phyloP scores from a whole-genome alignment of 2,329 filamentous ascomycete species.

The Lecanicillium sp. region DNA sequence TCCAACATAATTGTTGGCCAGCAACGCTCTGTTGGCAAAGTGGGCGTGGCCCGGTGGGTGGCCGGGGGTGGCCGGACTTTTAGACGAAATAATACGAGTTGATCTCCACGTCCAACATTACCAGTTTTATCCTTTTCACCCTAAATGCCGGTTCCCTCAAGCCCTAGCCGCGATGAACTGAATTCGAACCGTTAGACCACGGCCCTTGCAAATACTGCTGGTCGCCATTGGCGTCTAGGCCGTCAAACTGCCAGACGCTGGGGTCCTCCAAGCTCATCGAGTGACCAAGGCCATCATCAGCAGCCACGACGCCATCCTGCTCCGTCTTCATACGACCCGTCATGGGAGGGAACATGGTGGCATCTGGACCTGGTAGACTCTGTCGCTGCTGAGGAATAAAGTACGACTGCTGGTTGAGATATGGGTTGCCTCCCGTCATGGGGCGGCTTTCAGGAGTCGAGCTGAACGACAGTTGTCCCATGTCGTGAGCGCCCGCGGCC shows the following conservation, averaged over 20 bases:
- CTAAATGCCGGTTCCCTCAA: too few species aligned
- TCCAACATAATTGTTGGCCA: too few species aligned
- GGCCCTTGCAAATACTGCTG: slow-evolving; percentile 2
- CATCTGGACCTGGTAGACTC: slow-evolving; percentile 8
- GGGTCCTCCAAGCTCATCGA: background rate
- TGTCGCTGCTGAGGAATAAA: slow-evolving; percentile 12
- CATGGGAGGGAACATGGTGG: slow-evolving; percentile 11
- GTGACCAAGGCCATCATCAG: background rate
- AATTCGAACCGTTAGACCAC: too few species aligned
- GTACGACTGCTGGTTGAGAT: slow-evolving; percentile 11
- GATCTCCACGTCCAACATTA: too few species aligned
- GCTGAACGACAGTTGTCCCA: slow-evolving; percentile 9
- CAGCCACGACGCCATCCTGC: slow-evolving; percentile 6
- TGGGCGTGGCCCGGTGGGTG: background rate
- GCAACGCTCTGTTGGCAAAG: background rate
- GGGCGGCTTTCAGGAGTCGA: slow-evolving; percentile 9
- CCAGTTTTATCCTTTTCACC: too few species aligned
- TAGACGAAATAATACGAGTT: too few species aligned
- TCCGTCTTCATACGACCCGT: slow-evolving; percentile 13
- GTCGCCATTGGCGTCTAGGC: slow-evolving; percentile 1
- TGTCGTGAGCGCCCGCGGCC: slow-evolving; percentile 10
- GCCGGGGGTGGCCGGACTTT: too few species aligned
- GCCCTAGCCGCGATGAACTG: too few species aligned
- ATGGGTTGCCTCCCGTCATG: slow-evolving; percentile 4
- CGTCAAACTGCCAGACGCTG: background rate